phyloP scores from a whole-genome alignment of 306 rosid genomes.

The Cucurbita ficifolia region DNA sequence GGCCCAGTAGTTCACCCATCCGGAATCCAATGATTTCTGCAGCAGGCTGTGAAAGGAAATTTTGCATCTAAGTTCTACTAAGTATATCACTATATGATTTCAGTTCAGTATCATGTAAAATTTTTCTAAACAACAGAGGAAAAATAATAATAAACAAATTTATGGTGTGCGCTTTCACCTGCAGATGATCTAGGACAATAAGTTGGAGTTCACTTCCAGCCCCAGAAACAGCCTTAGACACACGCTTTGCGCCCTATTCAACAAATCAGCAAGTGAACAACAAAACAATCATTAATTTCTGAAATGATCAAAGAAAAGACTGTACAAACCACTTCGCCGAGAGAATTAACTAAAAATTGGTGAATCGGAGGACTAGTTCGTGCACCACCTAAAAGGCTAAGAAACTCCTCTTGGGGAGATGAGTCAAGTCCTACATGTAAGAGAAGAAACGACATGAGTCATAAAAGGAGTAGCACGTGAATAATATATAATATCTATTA shows the following conservation, averaged over 20 bases:
- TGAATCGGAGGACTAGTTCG: constrained; percentile 89
- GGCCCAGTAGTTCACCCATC: constrained; percentile 87
- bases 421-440: constrained; percentile 58
- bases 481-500: constrained; percentile 15
- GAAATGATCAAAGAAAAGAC: constrained; percentile 14
- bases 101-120: not conserved
- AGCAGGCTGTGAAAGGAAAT: constrained; percentile 50
- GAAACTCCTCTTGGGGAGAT: constrained; percentile 81
- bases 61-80: constrained; percentile 11
- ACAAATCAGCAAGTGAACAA: constrained; percentile 9
- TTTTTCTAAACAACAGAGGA: not conserved
- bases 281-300: not conserved
- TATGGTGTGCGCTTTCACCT: constrained; percentile 45
- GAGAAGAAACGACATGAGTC: constrained; percentile 9
- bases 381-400: constrained; percentile 94
- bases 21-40: constrained; percentile 89
- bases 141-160: too few species aligned
- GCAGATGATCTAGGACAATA: constrained; percentile 77
- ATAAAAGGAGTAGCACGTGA: not conserved
- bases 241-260: constrained; percentile 75
- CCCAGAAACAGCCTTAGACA: constrained; percentile 68
- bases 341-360: constrained; percentile 84
- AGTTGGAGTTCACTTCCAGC: constrained; percentile 94
- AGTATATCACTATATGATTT: not conserved
- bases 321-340: constrained; percentile 85